Base-by-base conservation (phyloP, 2,329 filamentous ascomycete genomes). In the Zymoseptoria brevis region DNA sequence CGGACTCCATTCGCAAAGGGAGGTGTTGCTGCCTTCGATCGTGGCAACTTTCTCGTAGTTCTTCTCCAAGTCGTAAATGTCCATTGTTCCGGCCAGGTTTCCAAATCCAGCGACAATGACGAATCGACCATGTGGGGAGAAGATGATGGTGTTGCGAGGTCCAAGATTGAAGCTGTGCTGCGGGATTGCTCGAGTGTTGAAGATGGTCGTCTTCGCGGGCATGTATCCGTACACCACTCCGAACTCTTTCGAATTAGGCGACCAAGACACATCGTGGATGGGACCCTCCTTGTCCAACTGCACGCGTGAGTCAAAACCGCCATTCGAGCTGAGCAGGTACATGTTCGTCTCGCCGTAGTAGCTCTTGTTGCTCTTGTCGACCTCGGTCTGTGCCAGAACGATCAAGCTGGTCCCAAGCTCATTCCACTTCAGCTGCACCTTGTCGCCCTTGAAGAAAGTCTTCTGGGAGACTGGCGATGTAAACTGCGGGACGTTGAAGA, bases 381-480 rank as follows among this genome's bases (percentile, higher is more conserved):
- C 94, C 64, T 99, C 94, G 30, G 94, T 99, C 79, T 97, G 92
- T 58, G 94, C 93, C 70, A 99, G 84, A 66, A 97, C 93, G 71
- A 99, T 88, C 72, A 97, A 77, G 73, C 87, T 93, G 45, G 92
- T 96, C 56, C 94, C 94, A 62, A 90, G 81, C 66, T 87, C 84
- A 77, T 99, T 99, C 94, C 94, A 99, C 80, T 96, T 96, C 72
- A 99, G 80, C 76, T 96, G 91, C 53, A 99, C 93, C 80, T 97
- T 97, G 80, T 99, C 94, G 64, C 92, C 92, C 80, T 99, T 99
- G 85, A 91, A 99, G 74, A 99, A 99, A 1, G 88, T 96, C 86
- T 99, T 99, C 74, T 97, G 93, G 48, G 93, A 96, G 54, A 96
- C 86, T 4, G 92, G 87, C 56, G 79, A 80, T 64, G 77, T 83